A percentile compares a stretch with the other conserved stretches of the same genome.
Evolutionary conservation across 192 early-diverging fungal species (phyloP).

Genomic region (Backusella parvicylindrica): DNA sequence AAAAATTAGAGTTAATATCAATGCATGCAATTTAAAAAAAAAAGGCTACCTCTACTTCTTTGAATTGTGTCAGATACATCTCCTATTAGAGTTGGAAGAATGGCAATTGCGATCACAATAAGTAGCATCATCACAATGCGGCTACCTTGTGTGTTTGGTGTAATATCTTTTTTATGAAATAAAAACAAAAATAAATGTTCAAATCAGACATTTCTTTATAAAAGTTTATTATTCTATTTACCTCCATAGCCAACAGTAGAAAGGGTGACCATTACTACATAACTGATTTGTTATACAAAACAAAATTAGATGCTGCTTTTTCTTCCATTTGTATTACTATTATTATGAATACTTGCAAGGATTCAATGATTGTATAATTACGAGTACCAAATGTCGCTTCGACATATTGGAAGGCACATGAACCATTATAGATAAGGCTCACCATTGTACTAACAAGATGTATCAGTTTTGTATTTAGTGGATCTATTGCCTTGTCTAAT

Average conservation of each 20-base stretch:
- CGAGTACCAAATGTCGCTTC: conserved; percentile 48
- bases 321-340: too few relatives aligned
- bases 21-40: background rate
- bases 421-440: conserved; percentile 52
- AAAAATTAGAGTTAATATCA: background rate
- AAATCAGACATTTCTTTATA: background rate
- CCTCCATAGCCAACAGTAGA: conserved; percentile 66
- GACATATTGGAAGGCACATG: conserved; percentile 54
- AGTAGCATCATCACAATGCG: conserved; percentile 52
- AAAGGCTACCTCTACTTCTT: conserved; percentile 14
- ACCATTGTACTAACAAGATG: conserved; percentile 49
- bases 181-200: background rate
- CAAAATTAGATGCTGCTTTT: background rate
- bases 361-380: conserved; percentile 24
- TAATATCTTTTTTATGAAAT: conserved; percentile 45
- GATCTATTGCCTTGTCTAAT: conserved; percentile 42
- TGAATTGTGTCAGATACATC: conserved; percentile 39
- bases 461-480: conserved; percentile 49
- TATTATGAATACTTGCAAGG: conserved; percentile 46
- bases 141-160: conserved; percentile 47
- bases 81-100: conserved; percentile 53
- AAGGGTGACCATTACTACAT: conserved; percentile 61
- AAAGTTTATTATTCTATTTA: background rate
- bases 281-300: conserved; percentile 18
- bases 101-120: conserved; percentile 50